Base-by-base conservation (phyloP, 352 stramenopile genomes). In the Phytophthora aleatoria region DNA sequence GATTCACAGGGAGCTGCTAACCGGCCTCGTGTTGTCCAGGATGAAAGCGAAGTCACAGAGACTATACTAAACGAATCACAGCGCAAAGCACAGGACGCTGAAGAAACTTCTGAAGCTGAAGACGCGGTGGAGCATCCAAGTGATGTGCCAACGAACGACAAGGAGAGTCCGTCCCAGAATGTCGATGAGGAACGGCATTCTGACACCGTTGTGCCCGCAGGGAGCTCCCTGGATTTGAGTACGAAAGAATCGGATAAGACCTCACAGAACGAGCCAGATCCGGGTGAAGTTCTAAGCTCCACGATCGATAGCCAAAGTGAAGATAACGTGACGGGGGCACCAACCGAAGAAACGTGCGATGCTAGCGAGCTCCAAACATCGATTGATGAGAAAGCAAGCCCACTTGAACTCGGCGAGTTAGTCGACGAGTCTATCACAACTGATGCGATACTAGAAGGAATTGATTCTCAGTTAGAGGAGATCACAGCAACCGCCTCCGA, bases 121-220 rank as follows among this genome's bases (percentile, higher is more conserved):
- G 31, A 39, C 10, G 4, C 1, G 4, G 41, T 44, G 7, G 41
- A 47, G 15, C 39, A 11, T 42, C 3, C 43, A 10, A 42, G 3
- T 59, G 58, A 30, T 2, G 24, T 5, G 3, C 15, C 28, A 27
- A 33, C 9, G 11, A 13, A 16, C 24, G 15, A 44, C n/a, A 38
- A 66, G 36, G 13, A n/a, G 30, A 20, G 0, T 28, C 15, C 27
- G 9, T 39, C 1, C 10, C 41, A 44, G 42, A 52, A 64, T 54
- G 39, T 33, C 30, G 39, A 49, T 53, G 55, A 65, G 38, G 41
- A 47, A 26, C 26, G 49, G 12, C 48, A 50, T 42, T 39, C 41
- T 59, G 56, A 66, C 49, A 55, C 8, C 43, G 20, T 42, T 57
- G 33, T 57, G 36, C 24, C 28, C 50, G 26, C 47, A 15, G 38